Evolutionary conservation across 345 rosid species (phyloP).

Genomic region (Balakata baccata): DNA sequence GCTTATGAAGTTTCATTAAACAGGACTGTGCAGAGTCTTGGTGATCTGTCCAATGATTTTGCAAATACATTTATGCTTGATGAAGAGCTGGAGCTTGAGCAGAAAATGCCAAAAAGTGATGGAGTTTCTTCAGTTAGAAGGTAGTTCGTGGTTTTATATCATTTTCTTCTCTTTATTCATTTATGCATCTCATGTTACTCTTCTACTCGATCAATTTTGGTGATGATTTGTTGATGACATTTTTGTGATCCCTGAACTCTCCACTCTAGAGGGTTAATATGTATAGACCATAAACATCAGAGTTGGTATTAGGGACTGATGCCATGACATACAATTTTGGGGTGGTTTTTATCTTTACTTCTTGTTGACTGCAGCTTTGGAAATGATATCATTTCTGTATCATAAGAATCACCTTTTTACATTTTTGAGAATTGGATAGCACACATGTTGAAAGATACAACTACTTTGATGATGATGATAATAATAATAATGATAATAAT

Average conservation of each 20-base stretch:
- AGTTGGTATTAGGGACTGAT: not conserved
- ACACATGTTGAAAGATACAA: not conserved
- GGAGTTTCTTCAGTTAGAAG: constrained; percentile 44
- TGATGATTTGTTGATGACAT: not conserved
- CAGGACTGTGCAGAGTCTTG: constrained; percentile 31
- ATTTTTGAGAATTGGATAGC: not conserved
- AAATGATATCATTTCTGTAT: not conserved
- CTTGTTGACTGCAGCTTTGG: not conserved
- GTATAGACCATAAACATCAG: not conserved
- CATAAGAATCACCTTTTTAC: not conserved
- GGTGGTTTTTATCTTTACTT: too few relatives aligned
- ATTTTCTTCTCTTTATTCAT: not conserved
- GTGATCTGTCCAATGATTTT: constrained; percentile 62
- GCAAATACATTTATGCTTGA: constrained; percentile 83
- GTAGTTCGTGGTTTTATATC: constrained; percentile 34
- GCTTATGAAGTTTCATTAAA: constrained; percentile 29
- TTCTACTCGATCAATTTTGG: not conserved
- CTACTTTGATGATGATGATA: too few relatives aligned
- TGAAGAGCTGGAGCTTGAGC: constrained; percentile 91
- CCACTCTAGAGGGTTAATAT: not conserved
- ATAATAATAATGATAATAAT: too few relatives aligned
- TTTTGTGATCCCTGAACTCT: not conserved
- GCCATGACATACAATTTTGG: not conserved
- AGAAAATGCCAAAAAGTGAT: constrained; percentile 49
- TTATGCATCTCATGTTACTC: not conserved